These are phyloP conservation scores for Fraxinus quadrangulata DNA, from an alignment of 257 asterid species.

Conservation along the genomic window DNA sequence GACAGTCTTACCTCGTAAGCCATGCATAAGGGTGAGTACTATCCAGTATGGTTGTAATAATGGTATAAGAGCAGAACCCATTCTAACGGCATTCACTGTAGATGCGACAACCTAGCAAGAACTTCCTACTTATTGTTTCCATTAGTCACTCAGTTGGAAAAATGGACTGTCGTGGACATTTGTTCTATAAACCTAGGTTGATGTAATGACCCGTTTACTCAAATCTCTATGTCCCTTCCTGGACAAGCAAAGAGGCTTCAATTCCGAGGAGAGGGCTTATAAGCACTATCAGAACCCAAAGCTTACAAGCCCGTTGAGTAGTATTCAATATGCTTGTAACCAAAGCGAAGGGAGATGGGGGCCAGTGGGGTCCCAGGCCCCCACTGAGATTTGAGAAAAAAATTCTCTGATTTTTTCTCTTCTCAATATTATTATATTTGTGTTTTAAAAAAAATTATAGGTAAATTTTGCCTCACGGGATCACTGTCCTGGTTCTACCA, in stretches of 20 bases:
- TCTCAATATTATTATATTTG: too few relatives aligned
- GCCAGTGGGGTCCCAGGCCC: too few relatives aligned
- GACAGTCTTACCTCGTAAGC: background rate
- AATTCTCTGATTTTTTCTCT: too few relatives aligned
- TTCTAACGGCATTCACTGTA: background rate
- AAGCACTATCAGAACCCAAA: background rate
- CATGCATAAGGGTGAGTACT: background rate
- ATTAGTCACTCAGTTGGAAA: background rate
- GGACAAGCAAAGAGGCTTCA: background rate
- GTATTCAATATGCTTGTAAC: background rate
- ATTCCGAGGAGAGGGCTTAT: background rate
- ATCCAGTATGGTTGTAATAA: background rate
- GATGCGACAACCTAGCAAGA: background rate
- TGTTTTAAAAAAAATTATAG: too few relatives aligned
- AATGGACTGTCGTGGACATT: background rate
- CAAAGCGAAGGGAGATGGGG: too few relatives aligned
- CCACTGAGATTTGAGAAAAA: too few relatives aligned
- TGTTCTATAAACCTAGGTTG: background rate
- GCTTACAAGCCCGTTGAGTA: background rate
- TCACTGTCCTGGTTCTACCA: too few relatives aligned
- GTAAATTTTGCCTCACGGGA: too few relatives aligned
- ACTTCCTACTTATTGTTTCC: background rate
- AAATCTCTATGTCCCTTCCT: background rate
- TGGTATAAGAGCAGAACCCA: background rate
- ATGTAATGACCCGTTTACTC: background rate